These are phyloP conservation scores for Botryosphaeria agaves DNA, from an alignment of 2,329 filamentous ascomycete genomes.

Conservation along the genomic window DNA sequence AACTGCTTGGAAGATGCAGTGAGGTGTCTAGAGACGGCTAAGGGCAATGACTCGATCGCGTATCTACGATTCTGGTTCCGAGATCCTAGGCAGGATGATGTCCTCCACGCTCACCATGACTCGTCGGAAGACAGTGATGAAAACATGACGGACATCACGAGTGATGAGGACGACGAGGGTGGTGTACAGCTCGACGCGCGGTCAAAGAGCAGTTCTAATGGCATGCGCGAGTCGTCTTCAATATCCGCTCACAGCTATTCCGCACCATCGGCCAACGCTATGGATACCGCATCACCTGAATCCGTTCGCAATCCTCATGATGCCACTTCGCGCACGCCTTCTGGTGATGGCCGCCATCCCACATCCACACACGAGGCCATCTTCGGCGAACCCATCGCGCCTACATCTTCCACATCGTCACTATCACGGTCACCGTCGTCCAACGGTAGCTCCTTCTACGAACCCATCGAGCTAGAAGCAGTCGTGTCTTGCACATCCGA, in stretches of 20 bases:
- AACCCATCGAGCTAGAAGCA: slow-evolving; percentile 58
- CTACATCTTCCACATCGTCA: slow-evolving; percentile 20
- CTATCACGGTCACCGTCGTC: slow-evolving; percentile 7
- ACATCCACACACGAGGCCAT: slow-evolving; percentile 22
- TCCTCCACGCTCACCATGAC: slow-evolving; percentile 22
- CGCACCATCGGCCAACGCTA: slow-evolving; percentile 7
- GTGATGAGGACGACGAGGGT: slow-evolving; percentile 30
- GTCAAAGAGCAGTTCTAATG: slow-evolving; percentile 3
- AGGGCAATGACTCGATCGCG: slow-evolving; percentile 79
- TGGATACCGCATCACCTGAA: too few species aligned
- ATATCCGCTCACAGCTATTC: slow-evolving; percentile 7
- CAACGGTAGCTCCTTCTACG: slow-evolving; percentile 6
- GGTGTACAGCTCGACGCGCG: slow-evolving; percentile 24
- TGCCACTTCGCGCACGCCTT: slow-evolving; percentile 22
- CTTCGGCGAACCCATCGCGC: slow-evolving; percentile 21
- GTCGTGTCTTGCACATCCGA: slow-evolving; percentile 88
- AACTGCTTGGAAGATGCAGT: slow-evolving; percentile 62
- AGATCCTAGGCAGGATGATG: slow-evolving; percentile 44
- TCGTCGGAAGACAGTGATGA: slow-evolving; percentile 24
- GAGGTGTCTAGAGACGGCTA: slow-evolving; percentile 65
- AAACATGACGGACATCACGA: slow-evolving; percentile 29
- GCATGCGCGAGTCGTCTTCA: slow-evolving; percentile 5
- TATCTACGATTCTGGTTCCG: slow-evolving; percentile 76
- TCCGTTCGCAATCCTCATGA: too few species aligned
- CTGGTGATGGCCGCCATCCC: slow-evolving; percentile 26